Evolutionary conservation across 2,329 filamentous ascomycete species (phyloP).

Genomic region (Chrysoporthe cubensis): DNA sequence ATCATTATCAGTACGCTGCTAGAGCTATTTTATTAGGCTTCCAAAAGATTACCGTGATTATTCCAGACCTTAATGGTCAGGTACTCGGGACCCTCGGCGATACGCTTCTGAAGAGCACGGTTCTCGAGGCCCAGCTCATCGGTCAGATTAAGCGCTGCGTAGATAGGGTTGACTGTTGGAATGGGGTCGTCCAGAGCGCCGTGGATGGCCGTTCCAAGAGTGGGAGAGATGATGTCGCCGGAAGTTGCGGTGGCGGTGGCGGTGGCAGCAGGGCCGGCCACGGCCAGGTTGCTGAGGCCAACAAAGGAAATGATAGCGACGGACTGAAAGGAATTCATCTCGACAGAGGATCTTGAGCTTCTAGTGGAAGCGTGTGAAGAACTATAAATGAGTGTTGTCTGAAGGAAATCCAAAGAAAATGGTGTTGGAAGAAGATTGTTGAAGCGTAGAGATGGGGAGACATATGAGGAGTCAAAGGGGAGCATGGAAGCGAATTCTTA

Average conservation of each 20-base stretch:
- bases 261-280: background rate
- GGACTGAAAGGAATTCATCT: background rate
- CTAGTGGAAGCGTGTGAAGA: background rate
- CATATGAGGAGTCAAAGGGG: background rate
- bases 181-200: slow-evolving; percentile 6
- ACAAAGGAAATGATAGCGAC: background rate
- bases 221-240: slow-evolving; percentile 1
- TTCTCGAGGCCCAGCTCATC: background rate
- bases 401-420: background rate
- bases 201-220: slow-evolving; percentile 7
- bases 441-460: background rate
- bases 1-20: background rate
- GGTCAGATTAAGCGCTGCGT: background rate
- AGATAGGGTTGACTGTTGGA: slow-evolving; percentile 5
- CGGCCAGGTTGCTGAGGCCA: background rate
- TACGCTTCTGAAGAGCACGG: background rate
- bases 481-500: background rate
- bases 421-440: background rate
- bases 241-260: background rate
- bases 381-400: background rate
- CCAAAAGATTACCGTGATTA: background rate
- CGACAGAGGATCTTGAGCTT: background rate
- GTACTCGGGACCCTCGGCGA: slow-evolving; percentile 3
- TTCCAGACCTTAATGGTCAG: slow-evolving; percentile 18
- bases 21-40: background rate